Evolutionary conservation across 345 rosid species (phyloP).

Genomic region (Acer yangbiense): DNA sequence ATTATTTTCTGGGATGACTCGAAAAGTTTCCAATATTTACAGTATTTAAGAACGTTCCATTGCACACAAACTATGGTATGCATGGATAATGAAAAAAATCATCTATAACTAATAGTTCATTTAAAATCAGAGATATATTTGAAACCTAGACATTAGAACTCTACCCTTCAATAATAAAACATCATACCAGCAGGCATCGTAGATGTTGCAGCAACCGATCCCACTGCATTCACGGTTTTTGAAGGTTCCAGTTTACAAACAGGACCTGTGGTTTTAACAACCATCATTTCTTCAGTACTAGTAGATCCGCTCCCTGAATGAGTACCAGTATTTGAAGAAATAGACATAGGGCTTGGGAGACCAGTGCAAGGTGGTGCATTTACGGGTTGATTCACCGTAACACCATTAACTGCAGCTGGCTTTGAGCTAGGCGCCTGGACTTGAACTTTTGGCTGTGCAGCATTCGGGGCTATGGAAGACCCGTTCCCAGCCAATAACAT

Average conservation of each 20-base stretch:
- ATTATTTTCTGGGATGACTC: not conserved
- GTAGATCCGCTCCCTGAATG: conserved; percentile 47
- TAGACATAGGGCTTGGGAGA: conserved; percentile 52
- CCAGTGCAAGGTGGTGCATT: conserved; percentile 41
- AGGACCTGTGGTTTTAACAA: conserved; percentile 40
- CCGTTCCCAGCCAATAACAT: conserved; percentile 79
- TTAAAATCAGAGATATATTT: conserved; percentile 9
- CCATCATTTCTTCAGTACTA: conserved; percentile 46
- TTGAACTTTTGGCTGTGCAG: conserved; percentile 36
- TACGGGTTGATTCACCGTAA: conserved; percentile 28
- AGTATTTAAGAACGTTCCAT: not conserved
- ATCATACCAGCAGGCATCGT: conserved; percentile 67
- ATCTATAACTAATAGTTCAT: not conserved
- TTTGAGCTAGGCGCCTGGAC: conserved; percentile 37
- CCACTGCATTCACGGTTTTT: conserved; percentile 26
- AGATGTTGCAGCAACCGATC: conserved; percentile 34
- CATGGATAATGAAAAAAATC: not conserved
- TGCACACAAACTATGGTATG: not conserved
- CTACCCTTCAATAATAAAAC: not conserved
- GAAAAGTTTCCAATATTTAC: not conserved
- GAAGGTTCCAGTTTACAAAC: conserved; percentile 44
- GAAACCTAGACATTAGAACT: not conserved
- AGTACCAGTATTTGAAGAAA: conserved; percentile 56
- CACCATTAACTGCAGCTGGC: conserved; percentile 29
- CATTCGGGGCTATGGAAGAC: conserved; percentile 30